Percentiles rank a stretch among this genome's conserved stretches.
phyloP scores from a whole-genome alignment of 2,329 filamentous ascomycete genomes.

The Bimuria novae-zelandiae region DNA sequence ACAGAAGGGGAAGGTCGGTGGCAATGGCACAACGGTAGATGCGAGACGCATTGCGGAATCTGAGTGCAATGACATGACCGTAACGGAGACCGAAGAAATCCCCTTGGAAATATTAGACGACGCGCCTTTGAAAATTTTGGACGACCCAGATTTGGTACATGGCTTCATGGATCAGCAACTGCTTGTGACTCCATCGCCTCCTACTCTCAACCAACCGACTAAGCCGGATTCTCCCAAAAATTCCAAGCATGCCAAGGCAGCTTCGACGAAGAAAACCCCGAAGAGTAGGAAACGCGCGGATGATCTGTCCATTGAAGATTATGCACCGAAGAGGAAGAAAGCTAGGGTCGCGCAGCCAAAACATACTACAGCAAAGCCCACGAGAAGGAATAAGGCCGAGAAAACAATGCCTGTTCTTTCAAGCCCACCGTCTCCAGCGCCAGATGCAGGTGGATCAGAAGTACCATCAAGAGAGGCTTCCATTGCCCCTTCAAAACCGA shows the following conservation, averaged over 20 bases:
- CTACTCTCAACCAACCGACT: slow-evolving; percentile 2
- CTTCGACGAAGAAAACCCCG: slow-evolving; percentile 2
- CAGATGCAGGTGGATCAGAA: slow-evolving; percentile 2
- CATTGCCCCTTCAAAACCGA: slow-evolving; percentile 10
- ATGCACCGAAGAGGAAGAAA: slow-evolving; percentile 4
- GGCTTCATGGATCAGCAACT: slow-evolving; percentile 38
- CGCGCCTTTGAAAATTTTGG: slow-evolving; percentile 17
- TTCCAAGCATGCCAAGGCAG: slow-evolving; percentile 1
- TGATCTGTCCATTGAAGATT: background rate
- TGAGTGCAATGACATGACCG: slow-evolving; percentile 9
- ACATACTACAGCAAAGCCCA: background rate
- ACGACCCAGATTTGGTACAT: slow-evolving; percentile 34
- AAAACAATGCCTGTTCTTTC: slow-evolving; percentile 5
- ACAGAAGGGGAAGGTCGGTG: background rate
- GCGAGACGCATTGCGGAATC: background rate
- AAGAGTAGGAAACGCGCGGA: background rate
- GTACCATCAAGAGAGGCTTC: slow-evolving; percentile 9
- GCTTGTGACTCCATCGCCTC: slow-evolving; percentile 19
- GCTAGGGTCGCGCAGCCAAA: background rate
- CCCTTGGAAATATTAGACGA: slow-evolving; percentile 1
- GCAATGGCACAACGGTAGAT: background rate
- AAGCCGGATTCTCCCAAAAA: slow-evolving; percentile 8
- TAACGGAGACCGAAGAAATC: slow-evolving; percentile 1
- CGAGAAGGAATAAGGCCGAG: slow-evolving; percentile 5
- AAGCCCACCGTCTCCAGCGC: slow-evolving; percentile 4